Evolutionary conservation across 2,329 filamentous ascomycete genomes (phyloP), one percentile per base, ranked within the genome.

Genomic region (Talaromyces pinophilus): DNA sequence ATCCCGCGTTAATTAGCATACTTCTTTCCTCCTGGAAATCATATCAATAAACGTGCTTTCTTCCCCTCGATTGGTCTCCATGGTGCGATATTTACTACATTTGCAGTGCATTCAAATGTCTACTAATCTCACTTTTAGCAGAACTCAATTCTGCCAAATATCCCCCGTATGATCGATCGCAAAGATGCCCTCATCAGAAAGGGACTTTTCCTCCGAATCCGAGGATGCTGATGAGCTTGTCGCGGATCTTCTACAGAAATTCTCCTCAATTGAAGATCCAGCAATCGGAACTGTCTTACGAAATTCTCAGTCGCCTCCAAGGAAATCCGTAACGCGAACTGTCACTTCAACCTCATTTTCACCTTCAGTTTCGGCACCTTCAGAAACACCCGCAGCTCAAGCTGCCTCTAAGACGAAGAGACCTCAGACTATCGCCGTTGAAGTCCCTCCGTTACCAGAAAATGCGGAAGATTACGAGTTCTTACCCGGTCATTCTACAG

Each of bases 401-500:
- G 13, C 30, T 25, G 25, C 19, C 22, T 40, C 62, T 61, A 15
- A 19, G 19, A 33, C 40, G 17, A 42, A 35, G 15, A 52, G 22
- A 30, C 44, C 28, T 40, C 66, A 59, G 46, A 40, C 68, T 48
- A 42, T 64, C 52, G 72, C 71, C 44, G 72, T 81, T 40, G 68
- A 76, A 35, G 66, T 79, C 13, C 78, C 79, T 10, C 54, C 22
- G 1, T 62, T 78, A 5, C 62, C 71, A 4, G 15, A 28, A 44
- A 72, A 79, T 48, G 67, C 69, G 22, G 70, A 75, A 11, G 74
- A 78, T 22, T 82, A 80, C 68, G 71, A 78, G 15, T 78, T 72
- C 63, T 70, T 81, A 15, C 78, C 78, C 0, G 79, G 78, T 11
- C 78, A 81, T 69, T 79, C 75, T 63, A 68, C 70, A 6, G 75